Evolutionary conservation across 179 eudicot species (phyloP).

Genomic region (Beta lomatogona): DNA sequence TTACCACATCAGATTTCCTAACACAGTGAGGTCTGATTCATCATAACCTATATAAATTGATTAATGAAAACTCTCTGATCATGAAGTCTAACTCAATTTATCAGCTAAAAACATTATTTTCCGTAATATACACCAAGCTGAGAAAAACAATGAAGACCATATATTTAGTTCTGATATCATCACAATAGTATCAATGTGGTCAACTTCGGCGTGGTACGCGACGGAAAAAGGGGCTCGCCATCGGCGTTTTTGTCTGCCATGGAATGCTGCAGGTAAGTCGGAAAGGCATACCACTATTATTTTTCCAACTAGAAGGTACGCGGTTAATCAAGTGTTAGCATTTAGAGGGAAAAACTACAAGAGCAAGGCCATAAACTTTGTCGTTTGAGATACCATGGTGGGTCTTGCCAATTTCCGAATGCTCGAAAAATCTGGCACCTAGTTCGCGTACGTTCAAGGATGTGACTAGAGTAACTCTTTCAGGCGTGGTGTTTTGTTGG

Average conservation of each 20-base stretch:
- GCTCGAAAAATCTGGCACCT: constrained; percentile 33
- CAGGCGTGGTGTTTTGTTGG: constrained; percentile 60
- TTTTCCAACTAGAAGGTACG: constrained; percentile 34
- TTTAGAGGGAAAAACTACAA: constrained; percentile 34
- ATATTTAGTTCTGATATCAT: background rate
- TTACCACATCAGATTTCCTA: too few species aligned
- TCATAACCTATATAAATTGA: too few species aligned
- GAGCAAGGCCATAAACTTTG: constrained; percentile 23
- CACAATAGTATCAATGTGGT: constrained; percentile 27
- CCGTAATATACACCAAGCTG: too few species aligned
- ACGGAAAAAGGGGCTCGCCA: constrained; percentile 42
- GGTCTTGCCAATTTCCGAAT: constrained; percentile 38
- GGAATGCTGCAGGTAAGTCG: constrained; percentile 37
- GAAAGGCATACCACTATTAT: constrained; percentile 16
- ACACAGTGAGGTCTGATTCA: too few species aligned
- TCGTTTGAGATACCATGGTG: constrained; percentile 35
- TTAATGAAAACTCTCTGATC: too few species aligned
- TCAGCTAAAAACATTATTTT: too few species aligned
- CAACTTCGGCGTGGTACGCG: constrained; percentile 37
- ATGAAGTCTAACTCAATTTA: too few species aligned
- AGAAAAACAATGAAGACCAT: background rate
- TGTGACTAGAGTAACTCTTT: constrained; percentile 45
- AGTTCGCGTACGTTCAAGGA: constrained; percentile 46
- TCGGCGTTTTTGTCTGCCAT: constrained; percentile 36
- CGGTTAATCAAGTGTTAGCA: constrained; percentile 1